phyloP scores from a whole-genome alignment of 1,284 basidiomycete species.

The Boletus austroedulis region DNA sequence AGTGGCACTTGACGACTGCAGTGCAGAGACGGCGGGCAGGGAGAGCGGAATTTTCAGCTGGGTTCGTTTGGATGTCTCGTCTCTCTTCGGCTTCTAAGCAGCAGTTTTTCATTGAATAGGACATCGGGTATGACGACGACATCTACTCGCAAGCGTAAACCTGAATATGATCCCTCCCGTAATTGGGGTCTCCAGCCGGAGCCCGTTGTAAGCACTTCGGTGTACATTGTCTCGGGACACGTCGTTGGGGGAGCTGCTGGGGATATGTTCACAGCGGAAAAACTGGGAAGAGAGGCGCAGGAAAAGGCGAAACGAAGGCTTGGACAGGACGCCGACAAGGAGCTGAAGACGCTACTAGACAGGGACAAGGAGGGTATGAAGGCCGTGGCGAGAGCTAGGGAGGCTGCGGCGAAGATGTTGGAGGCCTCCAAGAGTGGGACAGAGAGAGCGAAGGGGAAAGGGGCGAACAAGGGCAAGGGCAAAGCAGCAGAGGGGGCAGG shows the following conservation, averaged over 20 bases:
- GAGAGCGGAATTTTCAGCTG: constrained; percentile 79
- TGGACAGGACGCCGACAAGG: constrained; percentile 57
- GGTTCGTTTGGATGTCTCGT: constrained; percentile 45
- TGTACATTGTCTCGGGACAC: constrained; percentile 79
- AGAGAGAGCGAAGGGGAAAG: constrained; percentile 28
- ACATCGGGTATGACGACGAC: constrained; percentile 64
- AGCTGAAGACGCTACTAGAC: constrained; percentile 57
- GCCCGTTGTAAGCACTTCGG: constrained; percentile 48
- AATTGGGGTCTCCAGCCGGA: constrained; percentile 71
- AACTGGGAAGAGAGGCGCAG: constrained; percentile 70
- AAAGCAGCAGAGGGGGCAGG: constrained; percentile 9
- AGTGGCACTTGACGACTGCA: constrained; percentile 82
- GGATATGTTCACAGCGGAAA: constrained; percentile 55
- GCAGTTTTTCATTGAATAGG: constrained; percentile 37
- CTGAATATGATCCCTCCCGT: constrained; percentile 59
- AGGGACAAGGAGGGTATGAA: constrained; percentile 63
- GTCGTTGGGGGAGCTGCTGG: constrained; percentile 51
- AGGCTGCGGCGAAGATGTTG: constrained; percentile 37
- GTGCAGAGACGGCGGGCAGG: constrained; percentile 70
- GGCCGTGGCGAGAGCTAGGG: constrained; percentile 55
- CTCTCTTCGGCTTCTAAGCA: background rate
- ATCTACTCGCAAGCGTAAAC: constrained; percentile 48
- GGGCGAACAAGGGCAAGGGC: constrained; percentile 16
- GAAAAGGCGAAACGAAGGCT: constrained; percentile 63
- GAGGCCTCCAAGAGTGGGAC: constrained; percentile 16